phyloP scores from a whole-genome alignment of 805 yeast genomes.

The Nakazawaea wickerhamii region DNA sequence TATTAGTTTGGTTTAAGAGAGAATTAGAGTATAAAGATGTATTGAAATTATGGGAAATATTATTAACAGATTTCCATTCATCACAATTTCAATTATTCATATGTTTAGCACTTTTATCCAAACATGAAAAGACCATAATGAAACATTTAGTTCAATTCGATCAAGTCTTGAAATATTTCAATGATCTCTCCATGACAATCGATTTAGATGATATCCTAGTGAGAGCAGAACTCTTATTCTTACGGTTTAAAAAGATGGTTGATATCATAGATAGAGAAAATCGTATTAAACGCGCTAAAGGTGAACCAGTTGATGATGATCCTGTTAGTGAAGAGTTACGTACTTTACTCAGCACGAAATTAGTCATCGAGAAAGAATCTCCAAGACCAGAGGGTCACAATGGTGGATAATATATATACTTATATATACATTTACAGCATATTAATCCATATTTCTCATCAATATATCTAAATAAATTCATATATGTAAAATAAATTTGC shows the following conservation, averaged over 20 bases:
- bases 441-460: too few species aligned
- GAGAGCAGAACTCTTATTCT: slow-evolving; percentile 79
- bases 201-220: slow-evolving; percentile 71
- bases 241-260: slow-evolving; percentile 74
- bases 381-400: slow-evolving; percentile 22
- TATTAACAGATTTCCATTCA: slow-evolving; percentile 83
- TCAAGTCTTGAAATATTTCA: slow-evolving; percentile 88
- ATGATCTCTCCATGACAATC: slow-evolving; percentile 76
- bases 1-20: slow-evolving; percentile 91
- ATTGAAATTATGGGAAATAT: slow-evolving; percentile 81
- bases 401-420: slow-evolving; percentile 13
- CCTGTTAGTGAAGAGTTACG: slow-evolving; percentile 51
- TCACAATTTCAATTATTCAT: slow-evolving; percentile 86
- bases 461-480: too few species aligned
- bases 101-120: slow-evolving; percentile 84
- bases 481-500: neutral
- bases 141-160: slow-evolving; percentile 76
- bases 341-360: slow-evolving; percentile 49
- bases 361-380: slow-evolving; percentile 59
- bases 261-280: slow-evolving; percentile 64
- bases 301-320: slow-evolving; percentile 17
- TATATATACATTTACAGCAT: neutral
- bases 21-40: slow-evolving; percentile 81
- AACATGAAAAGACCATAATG: slow-evolving; percentile 72
- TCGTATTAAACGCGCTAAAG: slow-evolving; percentile 21